These are phyloP conservation scores for Linnemannia exigua DNA, from an alignment of 192 early-diverging fungal species.

Conservation along the genomic window DNA sequence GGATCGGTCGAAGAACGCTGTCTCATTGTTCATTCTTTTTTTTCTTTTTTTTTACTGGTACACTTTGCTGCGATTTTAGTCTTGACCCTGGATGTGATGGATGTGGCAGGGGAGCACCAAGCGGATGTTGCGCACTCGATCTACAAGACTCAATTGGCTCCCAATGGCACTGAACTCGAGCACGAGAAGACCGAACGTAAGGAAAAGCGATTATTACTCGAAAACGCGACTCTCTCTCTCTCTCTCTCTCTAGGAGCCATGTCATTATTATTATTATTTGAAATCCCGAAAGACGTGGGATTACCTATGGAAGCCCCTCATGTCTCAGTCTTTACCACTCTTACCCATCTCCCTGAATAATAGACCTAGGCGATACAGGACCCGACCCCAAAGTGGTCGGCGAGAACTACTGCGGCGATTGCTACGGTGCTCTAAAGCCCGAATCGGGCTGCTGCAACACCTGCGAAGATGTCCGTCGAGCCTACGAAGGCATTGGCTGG, in stretches of 20 bases:
- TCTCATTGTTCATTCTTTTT: background rate
- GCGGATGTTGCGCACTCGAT: conserved; percentile 82
- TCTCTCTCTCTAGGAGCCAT: background rate
- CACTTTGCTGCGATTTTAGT: conserved; percentile 59
- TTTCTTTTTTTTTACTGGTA: background rate
- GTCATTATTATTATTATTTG: background rate
- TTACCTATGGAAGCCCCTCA: background rate
- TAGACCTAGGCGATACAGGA: conserved; percentile 64
- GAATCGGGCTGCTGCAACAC: conserved; percentile 90
- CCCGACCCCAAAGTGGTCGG: conserved; percentile 26
- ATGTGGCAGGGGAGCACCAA: conserved; percentile 91
- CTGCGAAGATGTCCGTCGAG: conserved; percentile 89
- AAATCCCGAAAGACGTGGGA: background rate
- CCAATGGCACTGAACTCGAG: conserved; percentile 73
- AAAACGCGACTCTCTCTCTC: too few relatives aligned
- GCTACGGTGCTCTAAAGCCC: conserved; percentile 84
- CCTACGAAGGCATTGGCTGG: conserved; percentile 87
- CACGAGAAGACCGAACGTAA: conserved; percentile 68
- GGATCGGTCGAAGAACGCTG: background rate
- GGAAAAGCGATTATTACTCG: background rate
- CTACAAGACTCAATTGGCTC: conserved; percentile 81
- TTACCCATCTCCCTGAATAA: background rate
- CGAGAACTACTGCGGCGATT: conserved; percentile 82
- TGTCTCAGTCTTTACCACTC: background rate
- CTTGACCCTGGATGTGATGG: conserved; percentile 94